A percentile compares a stretch with the other conserved stretches of the same genome.
Conservation (phyloP, 805 yeast species). For the Maudiozyma pseudohumilis region DNA sequence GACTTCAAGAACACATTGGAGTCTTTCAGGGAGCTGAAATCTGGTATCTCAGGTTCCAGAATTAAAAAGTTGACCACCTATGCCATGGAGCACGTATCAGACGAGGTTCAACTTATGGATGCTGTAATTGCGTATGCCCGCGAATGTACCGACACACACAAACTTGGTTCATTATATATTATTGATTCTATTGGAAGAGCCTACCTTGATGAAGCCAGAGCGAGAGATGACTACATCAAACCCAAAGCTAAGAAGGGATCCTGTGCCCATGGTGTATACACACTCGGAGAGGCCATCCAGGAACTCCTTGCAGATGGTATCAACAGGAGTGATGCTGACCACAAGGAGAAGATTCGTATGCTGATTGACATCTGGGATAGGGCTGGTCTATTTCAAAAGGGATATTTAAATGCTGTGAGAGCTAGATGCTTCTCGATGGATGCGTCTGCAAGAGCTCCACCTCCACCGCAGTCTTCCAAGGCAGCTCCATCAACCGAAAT, state of each 20-base stretch:
- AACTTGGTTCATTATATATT: conserved; percentile 83
- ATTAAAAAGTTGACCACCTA: conserved; percentile 75
- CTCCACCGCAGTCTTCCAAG: not conserved
- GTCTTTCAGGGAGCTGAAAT: conserved; percentile 44
- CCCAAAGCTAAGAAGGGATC: conserved; percentile 57
- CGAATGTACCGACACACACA: conserved; percentile 67
- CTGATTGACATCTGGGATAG: conserved; percentile 89
- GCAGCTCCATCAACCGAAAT: conserved; percentile 48
- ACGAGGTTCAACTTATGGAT: conserved; percentile 22
- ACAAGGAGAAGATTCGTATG: conserved; percentile 66
- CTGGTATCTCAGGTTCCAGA: conserved; percentile 94
- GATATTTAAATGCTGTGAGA: conserved; percentile 45
- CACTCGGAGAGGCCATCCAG: conserved; percentile 55
- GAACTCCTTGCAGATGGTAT: conserved; percentile 54
- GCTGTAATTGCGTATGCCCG: conserved; percentile 41
- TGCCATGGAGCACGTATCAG: conserved; percentile 57
- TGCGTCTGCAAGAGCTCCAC: conserved; percentile 32
- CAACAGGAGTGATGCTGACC: conserved; percentile 45
- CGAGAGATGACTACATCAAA: conserved; percentile 39
- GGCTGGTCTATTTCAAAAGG: conserved; percentile 62
- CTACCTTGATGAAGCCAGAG: conserved; percentile 63
- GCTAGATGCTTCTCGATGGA: conserved; percentile 40
- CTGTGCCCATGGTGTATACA: conserved; percentile 60
- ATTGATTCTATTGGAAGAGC: conserved; percentile 88
- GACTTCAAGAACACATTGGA: conserved; percentile 34